Evolutionary conservation across 2,329 filamentous ascomycete species (phyloP), one percentile per base, ranked within the genome.

Genomic region (Fusarium algeriense): DNA sequence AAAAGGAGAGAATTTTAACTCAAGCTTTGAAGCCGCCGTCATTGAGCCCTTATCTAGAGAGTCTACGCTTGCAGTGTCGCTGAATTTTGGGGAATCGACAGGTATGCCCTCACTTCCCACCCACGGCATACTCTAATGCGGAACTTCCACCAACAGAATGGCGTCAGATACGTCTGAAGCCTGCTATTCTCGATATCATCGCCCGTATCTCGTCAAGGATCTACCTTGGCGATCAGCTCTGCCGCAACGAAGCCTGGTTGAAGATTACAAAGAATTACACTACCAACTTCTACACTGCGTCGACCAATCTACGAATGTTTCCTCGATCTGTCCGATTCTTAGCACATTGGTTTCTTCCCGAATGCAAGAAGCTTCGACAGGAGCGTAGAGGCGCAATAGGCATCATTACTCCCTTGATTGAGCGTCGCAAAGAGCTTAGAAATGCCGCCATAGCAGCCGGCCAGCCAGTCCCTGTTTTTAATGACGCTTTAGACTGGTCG

Each of bases 1-100:
- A 15, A 0, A 5, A 14, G 0, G 19, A 0, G 26, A 4, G 23
- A 15, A 0, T 0, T 2, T 6, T 13, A 2, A 15, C 8, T 37
- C 4, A 26, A 4, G 6, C 15, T 2, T 9, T 2, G 20, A 3
- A 19, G 28, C 35, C 30, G 55, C 46, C 20, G 26, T 43, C 1
- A 55, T 61, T 15, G 44, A 57, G 3, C 59, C 59, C 1, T 5
- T 61, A 1, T 48, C 59, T 3, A n/a, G 15, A 20, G 59, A 61
- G 9, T 49, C 59, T 0, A 35, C 50, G 1, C 32, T 61, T 11
- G 59, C 50, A 11, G 52, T 61, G 12, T 20, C 34, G 1, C 35
- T 56, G 4, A 57, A 61, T 15, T 49, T 61, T 41, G 50, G 59
- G 11, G 20, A 28, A 6, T 38, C 52, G 3, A 41, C 37, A 17